A percentile compares a stretch with the other conserved stretches of the same genome.
Conservation (phyloP, 129 eudicot genomes). For the Saussurea involucrata region DNA sequence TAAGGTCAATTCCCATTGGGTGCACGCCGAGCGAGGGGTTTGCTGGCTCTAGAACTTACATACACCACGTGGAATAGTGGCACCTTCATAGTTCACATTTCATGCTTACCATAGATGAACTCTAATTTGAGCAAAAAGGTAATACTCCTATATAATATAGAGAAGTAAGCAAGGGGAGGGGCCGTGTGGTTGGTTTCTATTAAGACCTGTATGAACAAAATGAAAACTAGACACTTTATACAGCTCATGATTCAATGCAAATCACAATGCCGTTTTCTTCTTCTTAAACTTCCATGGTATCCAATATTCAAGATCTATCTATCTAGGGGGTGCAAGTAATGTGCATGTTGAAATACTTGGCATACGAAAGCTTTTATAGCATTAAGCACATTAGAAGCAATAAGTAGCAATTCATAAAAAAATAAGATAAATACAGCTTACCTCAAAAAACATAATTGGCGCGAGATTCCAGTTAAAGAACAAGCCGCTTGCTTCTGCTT, state of each 20-base stretch:
- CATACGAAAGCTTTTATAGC: not conserved
- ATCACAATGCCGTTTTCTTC: not conserved
- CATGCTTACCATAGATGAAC: not conserved
- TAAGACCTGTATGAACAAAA: too few relatives aligned
- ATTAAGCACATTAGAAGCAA: not conserved
- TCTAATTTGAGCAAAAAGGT: not conserved
- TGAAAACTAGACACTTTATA: too few relatives aligned
- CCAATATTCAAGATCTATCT: constrained; percentile 3
- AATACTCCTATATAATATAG: too few relatives aligned
- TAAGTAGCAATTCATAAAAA: not conserved
- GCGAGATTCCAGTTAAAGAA: not conserved
- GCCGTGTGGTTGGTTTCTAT: too few relatives aligned
- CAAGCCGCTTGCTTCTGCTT: not conserved
- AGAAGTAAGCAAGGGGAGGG: too few relatives aligned
- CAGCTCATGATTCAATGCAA: not conserved
- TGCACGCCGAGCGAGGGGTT: not conserved
- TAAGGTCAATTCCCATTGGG: not conserved
- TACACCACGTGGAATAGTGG: not conserved
- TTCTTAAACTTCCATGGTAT: not conserved
- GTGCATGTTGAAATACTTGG: not conserved
- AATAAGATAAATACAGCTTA: not conserved
- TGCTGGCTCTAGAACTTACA: not conserved
- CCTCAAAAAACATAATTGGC: not conserved
- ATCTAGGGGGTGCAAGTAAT: not conserved
- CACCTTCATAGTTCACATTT: not conserved